Percentiles rank a stretch among this genome's conserved stretches.
Evolutionary conservation across 2,329 filamentous ascomycete species (phyloP).

Genomic region (Monosporascus sp.): DNA sequence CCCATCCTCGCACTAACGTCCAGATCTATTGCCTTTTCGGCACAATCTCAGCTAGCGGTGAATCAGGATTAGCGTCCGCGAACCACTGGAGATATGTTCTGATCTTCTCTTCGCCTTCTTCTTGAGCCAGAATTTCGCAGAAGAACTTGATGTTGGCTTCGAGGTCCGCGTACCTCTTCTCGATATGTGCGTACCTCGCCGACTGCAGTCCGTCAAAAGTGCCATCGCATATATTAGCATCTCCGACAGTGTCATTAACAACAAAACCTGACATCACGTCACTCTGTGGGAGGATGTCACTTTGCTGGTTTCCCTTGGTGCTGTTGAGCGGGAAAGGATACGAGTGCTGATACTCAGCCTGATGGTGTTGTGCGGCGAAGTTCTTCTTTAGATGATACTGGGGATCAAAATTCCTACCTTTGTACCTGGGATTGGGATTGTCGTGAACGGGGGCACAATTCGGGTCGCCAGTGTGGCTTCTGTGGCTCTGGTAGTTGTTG

Average conservation of each 20-base stretch:
- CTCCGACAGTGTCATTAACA: too few species aligned
- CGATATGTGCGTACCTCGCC: background rate
- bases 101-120: background rate
- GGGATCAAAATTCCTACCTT: background rate
- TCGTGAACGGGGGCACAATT: too few species aligned
- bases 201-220: too few species aligned
- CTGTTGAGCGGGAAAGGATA: too few species aligned
- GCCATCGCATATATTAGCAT: too few species aligned
- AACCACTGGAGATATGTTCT: background rate
- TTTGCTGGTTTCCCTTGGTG: too few species aligned
- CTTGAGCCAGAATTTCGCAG: background rate
- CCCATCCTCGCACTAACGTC: too few species aligned
- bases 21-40: background rate
- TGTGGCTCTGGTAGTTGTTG: too few species aligned
- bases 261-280: too few species aligned
- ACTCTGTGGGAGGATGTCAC: too few species aligned
- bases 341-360: too few species aligned
- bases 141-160: background rate
- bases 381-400: background rate
- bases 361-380: background rate
- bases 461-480: too few species aligned
- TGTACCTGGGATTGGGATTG: background rate
- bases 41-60: background rate
- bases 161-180: background rate
- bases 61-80: background rate